A percentile compares a stretch with the other conserved stretches of the same genome.
These are phyloP conservation scores for Amanita rimosa DNA, from an alignment of 768 basidiomycete species.

Conservation along the genomic window DNA sequence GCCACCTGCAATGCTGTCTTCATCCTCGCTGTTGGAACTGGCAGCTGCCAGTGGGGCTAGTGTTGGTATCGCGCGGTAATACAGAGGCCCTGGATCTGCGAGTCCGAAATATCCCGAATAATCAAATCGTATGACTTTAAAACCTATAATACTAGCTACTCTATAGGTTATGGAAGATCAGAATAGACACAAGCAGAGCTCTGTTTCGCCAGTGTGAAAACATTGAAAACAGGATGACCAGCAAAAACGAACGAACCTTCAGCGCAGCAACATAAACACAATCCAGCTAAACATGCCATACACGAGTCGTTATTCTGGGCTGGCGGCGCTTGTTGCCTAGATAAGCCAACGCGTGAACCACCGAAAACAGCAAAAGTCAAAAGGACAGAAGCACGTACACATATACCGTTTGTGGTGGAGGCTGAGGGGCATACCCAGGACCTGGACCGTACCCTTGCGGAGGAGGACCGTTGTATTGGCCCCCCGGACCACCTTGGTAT, in stretches of 20 bases:
- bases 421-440: slow-evolving; percentile 43
- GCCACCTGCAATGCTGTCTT: neutral
- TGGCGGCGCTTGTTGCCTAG: slow-evolving; percentile 33
- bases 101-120: too few relatives aligned
- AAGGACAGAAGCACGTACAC: slow-evolving; percentile 36
- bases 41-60: too few relatives aligned
- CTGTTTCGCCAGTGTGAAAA: slow-evolving; percentile 24
- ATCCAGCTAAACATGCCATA: slow-evolving; percentile 55
- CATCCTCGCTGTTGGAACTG: slow-evolving; percentile 4
- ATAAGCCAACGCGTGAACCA: neutral
- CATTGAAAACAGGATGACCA: neutral
- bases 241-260: slow-evolving; percentile 40
- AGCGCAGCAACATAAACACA: slow-evolving; percentile 60
- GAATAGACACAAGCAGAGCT: slow-evolving; percentile 38
- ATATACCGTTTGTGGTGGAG: slow-evolving; percentile 66
- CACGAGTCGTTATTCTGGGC: slow-evolving; percentile 35
- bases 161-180: too few relatives aligned
- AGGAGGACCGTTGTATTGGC: slow-evolving; percentile 19
- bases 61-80: slow-evolving; percentile 1
- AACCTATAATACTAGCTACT: too few relatives aligned
- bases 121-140: too few relatives aligned
- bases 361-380: neutral
- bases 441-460: slow-evolving; percentile 25
- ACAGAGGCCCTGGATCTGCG: too few relatives aligned
- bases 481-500: slow-evolving; percentile 37